Base-by-base conservation (phyloP, 257 asterid species). In the Linaria vulgaris region DNA sequence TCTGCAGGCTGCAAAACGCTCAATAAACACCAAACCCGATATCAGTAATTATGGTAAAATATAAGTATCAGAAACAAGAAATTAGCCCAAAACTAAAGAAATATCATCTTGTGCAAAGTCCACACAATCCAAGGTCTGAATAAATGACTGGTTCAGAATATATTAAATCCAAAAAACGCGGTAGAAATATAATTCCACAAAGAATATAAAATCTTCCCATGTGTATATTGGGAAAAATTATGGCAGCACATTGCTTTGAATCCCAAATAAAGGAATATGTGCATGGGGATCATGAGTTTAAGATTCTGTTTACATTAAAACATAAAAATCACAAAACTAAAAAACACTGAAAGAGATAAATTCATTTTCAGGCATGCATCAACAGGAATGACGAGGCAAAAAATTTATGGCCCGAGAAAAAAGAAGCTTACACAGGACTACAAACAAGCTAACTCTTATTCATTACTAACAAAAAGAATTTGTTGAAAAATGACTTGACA, bases 1-100 rank as follows among this genome's bases (percentile, higher is more conserved):
- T 84, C 85, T 15, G 91, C 91, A 72, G 88, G 88, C 91, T 80
- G 85, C 59, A 52, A n/a, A n/a, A 74, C 56, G 76, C 56, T 38
- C 70, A 44, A 49, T 16, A 68, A 57, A 72, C 5, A 27, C 30
- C 31, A 45, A 64, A 34, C 27, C 44, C 65, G 52, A 59, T 30
- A 58, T 67, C 45, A 46, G 51, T 25, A 30, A 31, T 65, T 23
- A 65, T 59, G 23, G 12, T 54, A 48, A 61, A 53, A 37, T 6
- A 58, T 37, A 39, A 21, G 2, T 25, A 66, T 20, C 9, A 39
- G 27, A 20, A 38, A 23, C 22, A 56, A 41, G 31, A 34, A 34
- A 8, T 34, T 34, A 34, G 41, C 10, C 10, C 9, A 34, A 34
- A 1, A 34, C n/a, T n/a, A n/a, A n/a, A n/a, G n/a, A n/a, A n/a